Conservation (phyloP, 371 early-diverging fungal genomes). For the Mucor sp. region DNA sequence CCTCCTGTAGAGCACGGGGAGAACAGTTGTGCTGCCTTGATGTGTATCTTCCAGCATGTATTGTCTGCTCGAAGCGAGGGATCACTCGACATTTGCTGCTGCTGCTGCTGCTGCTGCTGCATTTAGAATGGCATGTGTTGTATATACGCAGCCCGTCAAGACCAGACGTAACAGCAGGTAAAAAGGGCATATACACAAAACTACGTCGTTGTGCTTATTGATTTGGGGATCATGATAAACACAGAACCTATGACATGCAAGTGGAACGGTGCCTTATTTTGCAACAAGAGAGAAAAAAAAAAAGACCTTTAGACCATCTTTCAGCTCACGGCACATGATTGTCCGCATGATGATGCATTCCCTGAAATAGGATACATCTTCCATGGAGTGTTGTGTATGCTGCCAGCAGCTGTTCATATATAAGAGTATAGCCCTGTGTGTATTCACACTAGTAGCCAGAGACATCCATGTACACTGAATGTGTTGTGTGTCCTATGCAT, state of each 20-base stretch:
- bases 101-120: too few relatives aligned
- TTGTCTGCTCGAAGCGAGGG: too few relatives aligned
- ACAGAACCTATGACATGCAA: conserved; percentile 9
- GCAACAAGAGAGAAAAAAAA: not conserved
- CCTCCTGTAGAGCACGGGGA: not conserved
- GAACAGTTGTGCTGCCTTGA: not conserved
- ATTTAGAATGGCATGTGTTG: too few relatives aligned
- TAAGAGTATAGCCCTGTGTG: too few relatives aligned
- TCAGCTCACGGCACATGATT: conserved; percentile 1
- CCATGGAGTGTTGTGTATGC: too few relatives aligned
- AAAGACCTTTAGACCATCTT: not conserved
- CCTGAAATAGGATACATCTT: not conserved
- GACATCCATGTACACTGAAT: not conserved
- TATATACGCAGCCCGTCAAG: too few relatives aligned
- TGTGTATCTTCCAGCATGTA: not conserved
- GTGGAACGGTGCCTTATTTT: not conserved
- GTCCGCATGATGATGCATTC: conserved; percentile 11
- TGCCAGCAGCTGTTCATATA: too few relatives aligned
- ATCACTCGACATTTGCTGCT: too few relatives aligned
- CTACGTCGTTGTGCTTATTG: conserved; percentile 1
- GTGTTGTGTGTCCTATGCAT: not conserved
- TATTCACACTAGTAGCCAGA: not conserved
- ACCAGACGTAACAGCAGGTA: not conserved
- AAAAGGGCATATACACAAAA: not conserved
- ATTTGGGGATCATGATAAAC: not conserved